phyloP scores from a whole-genome alignment of 1,284 basidiomycete species.

The Pyrrhoderma noxium region DNA sequence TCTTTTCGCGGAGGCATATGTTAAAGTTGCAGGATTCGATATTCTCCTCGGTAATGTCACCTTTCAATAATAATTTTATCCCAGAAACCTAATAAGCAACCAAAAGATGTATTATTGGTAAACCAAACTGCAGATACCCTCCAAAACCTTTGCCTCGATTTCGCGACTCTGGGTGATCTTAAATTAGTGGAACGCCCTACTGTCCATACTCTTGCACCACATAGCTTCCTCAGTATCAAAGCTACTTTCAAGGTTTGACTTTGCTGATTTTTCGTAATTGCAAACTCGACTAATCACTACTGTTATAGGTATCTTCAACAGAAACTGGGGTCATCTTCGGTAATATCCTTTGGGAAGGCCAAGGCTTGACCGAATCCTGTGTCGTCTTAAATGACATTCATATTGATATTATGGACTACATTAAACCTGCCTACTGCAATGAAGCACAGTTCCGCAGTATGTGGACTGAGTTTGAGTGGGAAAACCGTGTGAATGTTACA shows the following conservation, averaged over 20 bases:
- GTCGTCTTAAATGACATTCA: conserved; percentile 97
- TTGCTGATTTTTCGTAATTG: background rate
- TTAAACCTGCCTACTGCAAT: conserved; percentile 94
- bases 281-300: background rate
- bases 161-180: conserved; percentile 94
- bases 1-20: conserved; percentile 97
- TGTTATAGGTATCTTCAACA: conserved; percentile 78
- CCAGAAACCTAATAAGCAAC: too few species aligned
- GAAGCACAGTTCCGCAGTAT: conserved; percentile 94
- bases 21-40: conserved; percentile 98
- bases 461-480: conserved; percentile 99
- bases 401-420: conserved; percentile 99
- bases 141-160: conserved; percentile 96
- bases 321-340: conserved; percentile 99
- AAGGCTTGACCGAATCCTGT: conserved; percentile 77
- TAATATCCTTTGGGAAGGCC: conserved; percentile 96
- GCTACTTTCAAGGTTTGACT: conserved; percentile 97
- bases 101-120: conserved; percentile 90
- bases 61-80: background rate
- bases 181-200: conserved; percentile 95
- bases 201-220: conserved; percentile 89
- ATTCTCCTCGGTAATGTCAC: conserved; percentile 71
- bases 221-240: conserved; percentile 98
- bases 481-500: conserved; percentile 93
- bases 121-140: conserved; percentile 95